Evolutionary conservation across 306 rosid genomes (phyloP).

Genomic region (Vigna unguiculata): DNA sequence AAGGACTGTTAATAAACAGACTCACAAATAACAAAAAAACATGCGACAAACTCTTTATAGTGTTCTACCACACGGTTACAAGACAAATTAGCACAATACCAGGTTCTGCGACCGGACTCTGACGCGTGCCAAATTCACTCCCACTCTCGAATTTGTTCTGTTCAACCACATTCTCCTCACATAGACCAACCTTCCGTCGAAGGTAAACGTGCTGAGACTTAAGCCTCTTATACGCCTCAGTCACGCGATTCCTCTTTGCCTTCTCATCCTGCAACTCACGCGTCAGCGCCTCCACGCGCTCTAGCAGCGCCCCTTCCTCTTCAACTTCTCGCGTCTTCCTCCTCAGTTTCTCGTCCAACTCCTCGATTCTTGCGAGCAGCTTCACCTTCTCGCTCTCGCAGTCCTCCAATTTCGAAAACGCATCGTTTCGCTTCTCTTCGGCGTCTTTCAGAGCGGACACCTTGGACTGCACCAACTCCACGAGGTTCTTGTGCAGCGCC

Average conservation of each 20-base stretch:
- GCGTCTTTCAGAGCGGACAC: slow-evolving; percentile 47
- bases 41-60: not conserved
- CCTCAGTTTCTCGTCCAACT: slow-evolving; percentile 52
- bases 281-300: slow-evolving; percentile 48
- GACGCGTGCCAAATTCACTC: slow-evolving; percentile 45
- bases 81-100: slow-evolving; percentile 45
- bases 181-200: slow-evolving; percentile 65
- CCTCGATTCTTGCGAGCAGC: slow-evolving; percentile 47
- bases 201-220: slow-evolving; percentile 77
- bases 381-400: slow-evolving; percentile 55
- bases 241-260: slow-evolving; percentile 47
- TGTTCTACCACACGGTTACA: not conserved
- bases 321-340: slow-evolving; percentile 53
- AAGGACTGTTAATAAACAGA: not conserved
- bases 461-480: slow-evolving; percentile 54
- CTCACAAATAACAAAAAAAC: not conserved
- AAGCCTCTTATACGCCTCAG: slow-evolving; percentile 68
- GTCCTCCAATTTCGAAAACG: slow-evolving; percentile 43
- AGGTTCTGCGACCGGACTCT: slow-evolving; percentile 49
- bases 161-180: slow-evolving; percentile 58
- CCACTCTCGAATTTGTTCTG: slow-evolving; percentile 48
- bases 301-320: slow-evolving; percentile 48
- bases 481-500: slow-evolving; percentile 56
- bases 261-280: slow-evolving; percentile 61
- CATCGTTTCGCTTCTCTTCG: slow-evolving; percentile 52